Evolutionary conservation across 768 basidiomycete genomes (phyloP).

Genomic region (Trametes villosa): DNA sequence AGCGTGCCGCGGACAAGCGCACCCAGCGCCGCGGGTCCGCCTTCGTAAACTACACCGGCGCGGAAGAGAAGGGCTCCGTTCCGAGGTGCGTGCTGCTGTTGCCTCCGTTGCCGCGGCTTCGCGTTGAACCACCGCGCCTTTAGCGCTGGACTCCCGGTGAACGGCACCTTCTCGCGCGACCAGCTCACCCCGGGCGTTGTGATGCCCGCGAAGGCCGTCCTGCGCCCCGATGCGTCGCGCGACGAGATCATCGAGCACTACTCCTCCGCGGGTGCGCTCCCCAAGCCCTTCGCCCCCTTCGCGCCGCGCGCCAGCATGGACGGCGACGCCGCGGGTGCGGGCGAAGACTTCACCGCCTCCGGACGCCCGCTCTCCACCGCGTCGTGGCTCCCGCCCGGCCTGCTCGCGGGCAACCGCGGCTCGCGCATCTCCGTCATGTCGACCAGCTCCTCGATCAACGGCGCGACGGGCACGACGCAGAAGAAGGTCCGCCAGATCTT

Average conservation of each 20-base stretch:
- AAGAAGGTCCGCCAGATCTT: slow-evolving; percentile 66
- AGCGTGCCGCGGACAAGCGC: slow-evolving; percentile 30
- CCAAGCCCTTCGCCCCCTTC: slow-evolving; percentile 47
- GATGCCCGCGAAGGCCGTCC: slow-evolving; percentile 55
- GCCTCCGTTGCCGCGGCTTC: neutral
- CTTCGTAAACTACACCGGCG: slow-evolving; percentile 13
- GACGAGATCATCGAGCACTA: slow-evolving; percentile 52
- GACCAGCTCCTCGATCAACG: slow-evolving; percentile 22
- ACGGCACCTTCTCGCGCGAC: slow-evolving; percentile 45
- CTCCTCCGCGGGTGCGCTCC: slow-evolving; percentile 45
- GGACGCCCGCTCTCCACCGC: slow-evolving; percentile 25
- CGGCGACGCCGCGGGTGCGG: neutral
- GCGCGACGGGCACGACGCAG: slow-evolving; percentile 22
- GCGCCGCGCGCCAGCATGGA: slow-evolving; percentile 29
- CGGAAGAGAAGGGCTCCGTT: slow-evolving; percentile 10
- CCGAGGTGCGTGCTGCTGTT: slow-evolving; percentile 8
- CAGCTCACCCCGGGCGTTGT: slow-evolving; percentile 50
- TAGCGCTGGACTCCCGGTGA: slow-evolving; percentile 14
- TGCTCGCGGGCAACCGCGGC: slow-evolving; percentile 14
- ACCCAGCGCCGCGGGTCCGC: slow-evolving; percentile 17
- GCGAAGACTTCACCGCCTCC: slow-evolving; percentile 6
- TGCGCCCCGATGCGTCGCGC: slow-evolving; percentile 40
- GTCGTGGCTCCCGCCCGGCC: slow-evolving; percentile 23
- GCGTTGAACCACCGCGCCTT: neutral
- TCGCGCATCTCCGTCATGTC: slow-evolving; percentile 28